Conservation (phyloP, 495 filamentous ascomycete species). For the Trichoderma gamsii region DNA sequence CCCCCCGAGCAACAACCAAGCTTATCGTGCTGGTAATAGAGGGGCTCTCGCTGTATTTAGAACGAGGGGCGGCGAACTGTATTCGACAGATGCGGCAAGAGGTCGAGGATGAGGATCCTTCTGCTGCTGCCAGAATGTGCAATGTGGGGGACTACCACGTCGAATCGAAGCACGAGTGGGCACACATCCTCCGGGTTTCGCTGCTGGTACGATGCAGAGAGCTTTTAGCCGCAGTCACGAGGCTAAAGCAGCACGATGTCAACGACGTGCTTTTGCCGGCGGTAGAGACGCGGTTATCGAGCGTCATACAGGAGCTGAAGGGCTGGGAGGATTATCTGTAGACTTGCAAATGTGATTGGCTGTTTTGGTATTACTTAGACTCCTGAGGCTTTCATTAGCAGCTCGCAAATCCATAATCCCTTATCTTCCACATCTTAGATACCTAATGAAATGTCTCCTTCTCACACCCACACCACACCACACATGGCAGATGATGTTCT, state of each 20-base stretch:
- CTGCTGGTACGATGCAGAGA: conserved; percentile 7
- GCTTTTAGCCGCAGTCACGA: neutral
- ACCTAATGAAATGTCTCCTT: too few species aligned
- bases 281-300: neutral
- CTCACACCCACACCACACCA: too few species aligned
- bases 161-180: conserved; percentile 8
- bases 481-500: too few species aligned
- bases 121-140: neutral
- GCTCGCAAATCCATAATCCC: neutral
- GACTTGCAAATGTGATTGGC: neutral
- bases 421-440: neutral
- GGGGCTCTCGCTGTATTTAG: neutral
- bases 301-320: neutral
- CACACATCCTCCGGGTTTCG: neutral
- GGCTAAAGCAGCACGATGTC: neutral
- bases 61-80: neutral
- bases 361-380: neutral
- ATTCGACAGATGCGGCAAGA: neutral
- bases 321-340: conserved; percentile 10
- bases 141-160: conserved; percentile 3
- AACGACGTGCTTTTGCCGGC: neutral
- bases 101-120: neutral
- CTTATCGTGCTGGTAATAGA: neutral
- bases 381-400: neutral
- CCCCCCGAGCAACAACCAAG: neutral